Evolutionary conservation across 352 stramenopile genomes (phyloP).

Genomic region (Aphanomyces cochlioides): DNA sequence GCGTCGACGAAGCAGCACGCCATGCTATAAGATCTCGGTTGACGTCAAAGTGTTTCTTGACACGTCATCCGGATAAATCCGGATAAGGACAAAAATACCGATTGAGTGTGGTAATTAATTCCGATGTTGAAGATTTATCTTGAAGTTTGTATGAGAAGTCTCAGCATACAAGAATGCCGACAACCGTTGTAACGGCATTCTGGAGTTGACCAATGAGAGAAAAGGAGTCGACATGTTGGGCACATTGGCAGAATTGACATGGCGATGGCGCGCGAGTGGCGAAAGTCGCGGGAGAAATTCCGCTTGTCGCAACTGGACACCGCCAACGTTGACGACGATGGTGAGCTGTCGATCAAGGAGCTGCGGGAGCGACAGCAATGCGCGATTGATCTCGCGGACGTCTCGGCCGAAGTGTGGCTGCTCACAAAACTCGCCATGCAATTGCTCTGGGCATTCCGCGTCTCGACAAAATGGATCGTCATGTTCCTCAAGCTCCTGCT

Average conservation of each 20-base stretch:
- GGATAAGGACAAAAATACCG: background rate
- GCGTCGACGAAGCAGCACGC: too few species aligned
- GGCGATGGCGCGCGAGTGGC: slow-evolving; percentile 14
- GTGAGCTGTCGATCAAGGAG: background rate
- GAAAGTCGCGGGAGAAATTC: slow-evolving; percentile 6
- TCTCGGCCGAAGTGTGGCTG: slow-evolving; percentile 40
- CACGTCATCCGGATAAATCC: background rate
- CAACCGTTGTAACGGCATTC: background rate
- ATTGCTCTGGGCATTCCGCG: slow-evolving; percentile 61
- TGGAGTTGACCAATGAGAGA: background rate
- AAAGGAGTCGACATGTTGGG: background rate
- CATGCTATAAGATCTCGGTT: too few species aligned
- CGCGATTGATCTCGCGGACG: slow-evolving; percentile 19
- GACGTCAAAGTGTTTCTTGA: too few species aligned
- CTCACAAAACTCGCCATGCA: slow-evolving; percentile 66
- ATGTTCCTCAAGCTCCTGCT: slow-evolving; percentile 56
- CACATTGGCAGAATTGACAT: slow-evolving; percentile 11
- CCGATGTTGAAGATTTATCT: slow-evolving; percentile 15
- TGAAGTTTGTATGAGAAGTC: background rate
- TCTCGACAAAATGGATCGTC: slow-evolving; percentile 67
- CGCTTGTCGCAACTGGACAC: background rate
- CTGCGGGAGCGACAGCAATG: slow-evolving; percentile 17
- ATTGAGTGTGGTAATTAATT: background rate
- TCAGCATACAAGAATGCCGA: too few species aligned
- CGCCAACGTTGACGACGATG: background rate